phyloP scores from a whole-genome alignment of 352 stramenopile species.

The Phytophthora citricola region DNA sequence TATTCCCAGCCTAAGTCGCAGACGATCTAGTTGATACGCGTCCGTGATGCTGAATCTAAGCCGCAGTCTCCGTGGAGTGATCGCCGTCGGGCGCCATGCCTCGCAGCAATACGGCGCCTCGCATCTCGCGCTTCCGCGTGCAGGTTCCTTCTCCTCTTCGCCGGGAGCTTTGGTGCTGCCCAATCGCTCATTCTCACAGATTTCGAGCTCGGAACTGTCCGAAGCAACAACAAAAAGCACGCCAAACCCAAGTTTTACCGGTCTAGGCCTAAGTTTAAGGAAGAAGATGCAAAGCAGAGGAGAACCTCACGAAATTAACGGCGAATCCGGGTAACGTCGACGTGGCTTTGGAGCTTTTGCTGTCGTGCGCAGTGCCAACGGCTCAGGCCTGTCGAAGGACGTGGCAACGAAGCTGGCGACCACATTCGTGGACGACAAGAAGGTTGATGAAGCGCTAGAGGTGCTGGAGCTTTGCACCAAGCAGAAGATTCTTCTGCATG shows the following conservation, averaged over 20 bases:
- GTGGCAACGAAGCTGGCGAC: conserved; percentile 56
- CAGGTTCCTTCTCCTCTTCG: background rate
- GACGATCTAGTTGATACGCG: too few species aligned
- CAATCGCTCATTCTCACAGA: conserved; percentile 14
- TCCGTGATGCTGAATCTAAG: conserved; percentile 3
- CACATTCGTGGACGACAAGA: conserved; percentile 43
- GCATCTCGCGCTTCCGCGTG: background rate
- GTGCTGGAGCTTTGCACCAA: conserved; percentile 57
- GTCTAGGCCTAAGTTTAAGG: background rate
- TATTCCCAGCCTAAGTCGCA: too few species aligned
- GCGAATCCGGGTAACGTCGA: conserved; percentile 2
- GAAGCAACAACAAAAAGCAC: background rate
- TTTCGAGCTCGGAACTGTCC: background rate
- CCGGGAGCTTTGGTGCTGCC: background rate
- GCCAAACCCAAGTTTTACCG: background rate
- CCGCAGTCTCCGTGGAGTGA: conserved; percentile 4
- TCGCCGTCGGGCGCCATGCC: background rate
- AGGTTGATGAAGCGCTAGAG: conserved; percentile 48
- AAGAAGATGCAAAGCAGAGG: conserved; percentile 1
- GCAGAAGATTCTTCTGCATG: conserved; percentile 52
- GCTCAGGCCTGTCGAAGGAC: conserved; percentile 43
- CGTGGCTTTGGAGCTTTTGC: conserved; percentile 49
- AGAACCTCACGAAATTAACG: background rate
- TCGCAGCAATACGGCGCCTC: background rate
- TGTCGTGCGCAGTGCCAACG: conserved; percentile 34